Percentiles rank a stretch among this genome's conserved stretches.
These are phyloP conservation scores for Cutaneotrichosporon sp. DNA, from an alignment of 1,284 basidiomycete species.

Conservation along the genomic window DNA sequence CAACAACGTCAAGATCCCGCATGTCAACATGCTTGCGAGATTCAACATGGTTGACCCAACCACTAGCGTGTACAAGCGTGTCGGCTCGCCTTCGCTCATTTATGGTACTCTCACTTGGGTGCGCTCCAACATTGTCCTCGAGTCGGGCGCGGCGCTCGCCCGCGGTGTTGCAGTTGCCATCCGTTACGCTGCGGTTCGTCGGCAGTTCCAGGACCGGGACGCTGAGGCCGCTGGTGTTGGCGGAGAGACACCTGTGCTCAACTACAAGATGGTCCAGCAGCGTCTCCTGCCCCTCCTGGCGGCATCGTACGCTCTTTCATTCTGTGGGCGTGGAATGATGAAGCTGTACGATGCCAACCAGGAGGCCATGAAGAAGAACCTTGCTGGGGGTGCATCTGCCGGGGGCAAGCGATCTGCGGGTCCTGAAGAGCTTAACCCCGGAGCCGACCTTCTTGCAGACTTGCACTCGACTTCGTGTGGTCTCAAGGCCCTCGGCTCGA, in stretches of 20 bases:
- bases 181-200: conserved; percentile 53
- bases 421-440: conserved; percentile 21
- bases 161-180: conserved; percentile 56
- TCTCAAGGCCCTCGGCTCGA: conserved; percentile 43
- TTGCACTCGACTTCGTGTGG: conserved; percentile 19
- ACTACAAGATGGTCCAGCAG: conserved; percentile 58
- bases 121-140: conserved; percentile 55
- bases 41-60: conserved; percentile 53
- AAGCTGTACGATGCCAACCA: conserved; percentile 40
- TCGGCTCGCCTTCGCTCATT: conserved; percentile 54
- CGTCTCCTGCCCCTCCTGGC: conserved; percentile 56
- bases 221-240: conserved; percentile 45
- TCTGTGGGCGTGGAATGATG: conserved; percentile 52
- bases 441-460: conserved; percentile 18
- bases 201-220: conserved; percentile 52
- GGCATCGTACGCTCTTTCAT: conserved; percentile 56
- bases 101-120: conserved; percentile 56
- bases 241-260: conserved; percentile 54
- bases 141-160: conserved; percentile 54
- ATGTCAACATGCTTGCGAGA: conserved; percentile 58
- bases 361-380: conserved; percentile 21
- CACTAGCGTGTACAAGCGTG: conserved; percentile 47
- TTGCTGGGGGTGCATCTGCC: not conserved
- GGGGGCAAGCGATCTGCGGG: conserved; percentile 14
- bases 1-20: conserved; percentile 56